phyloP scores from a whole-genome alignment of 192 early-diverging fungal species.

The Powellomyces hirtus region DNA sequence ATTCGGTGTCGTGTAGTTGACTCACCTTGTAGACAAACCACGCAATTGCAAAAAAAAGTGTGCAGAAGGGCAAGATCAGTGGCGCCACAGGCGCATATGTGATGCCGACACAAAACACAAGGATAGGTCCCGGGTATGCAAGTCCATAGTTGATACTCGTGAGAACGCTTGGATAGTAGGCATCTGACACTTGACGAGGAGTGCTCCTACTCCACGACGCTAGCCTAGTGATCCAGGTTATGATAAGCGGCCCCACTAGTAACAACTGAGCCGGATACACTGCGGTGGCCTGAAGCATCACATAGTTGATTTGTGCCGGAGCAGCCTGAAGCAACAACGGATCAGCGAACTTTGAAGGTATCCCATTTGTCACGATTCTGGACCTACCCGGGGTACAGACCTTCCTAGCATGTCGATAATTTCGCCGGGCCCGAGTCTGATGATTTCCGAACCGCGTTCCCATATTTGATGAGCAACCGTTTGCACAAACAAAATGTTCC shows the following conservation, averaged over 20 bases:
- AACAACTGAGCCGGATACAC: constrained; percentile 47
- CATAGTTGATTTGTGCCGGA: constrained; percentile 40
- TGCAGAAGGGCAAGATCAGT: constrained; percentile 50
- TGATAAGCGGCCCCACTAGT: constrained; percentile 41
- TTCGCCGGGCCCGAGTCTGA: constrained; percentile 33
- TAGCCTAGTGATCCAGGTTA: constrained; percentile 42
- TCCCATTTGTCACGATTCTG: background rate
- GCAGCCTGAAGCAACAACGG: constrained; percentile 19
- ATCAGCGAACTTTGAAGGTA: background rate
- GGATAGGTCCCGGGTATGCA: constrained; percentile 45
- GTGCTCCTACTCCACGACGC: constrained; percentile 29
- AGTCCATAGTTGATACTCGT: constrained; percentile 55
- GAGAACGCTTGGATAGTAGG: constrained; percentile 52
- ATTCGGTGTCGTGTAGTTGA: background rate
- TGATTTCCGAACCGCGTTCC: constrained; percentile 29
- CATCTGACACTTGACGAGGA: constrained; percentile 43
- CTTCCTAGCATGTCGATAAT: constrained; percentile 30
- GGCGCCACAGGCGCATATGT: constrained; percentile 51
- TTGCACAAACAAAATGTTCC: constrained; percentile 48
- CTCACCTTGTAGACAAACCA: constrained; percentile 50
- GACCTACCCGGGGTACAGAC: constrained; percentile 3
- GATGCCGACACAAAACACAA: constrained; percentile 51
- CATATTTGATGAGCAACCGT: constrained; percentile 34
- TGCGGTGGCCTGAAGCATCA: constrained; percentile 44
- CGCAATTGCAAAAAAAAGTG: constrained; percentile 43